Evolutionary conservation across 441 rosid genomes (phyloP), one percentile per base, ranked within the genome.

Genomic region (Raphanus hybrid): DNA sequence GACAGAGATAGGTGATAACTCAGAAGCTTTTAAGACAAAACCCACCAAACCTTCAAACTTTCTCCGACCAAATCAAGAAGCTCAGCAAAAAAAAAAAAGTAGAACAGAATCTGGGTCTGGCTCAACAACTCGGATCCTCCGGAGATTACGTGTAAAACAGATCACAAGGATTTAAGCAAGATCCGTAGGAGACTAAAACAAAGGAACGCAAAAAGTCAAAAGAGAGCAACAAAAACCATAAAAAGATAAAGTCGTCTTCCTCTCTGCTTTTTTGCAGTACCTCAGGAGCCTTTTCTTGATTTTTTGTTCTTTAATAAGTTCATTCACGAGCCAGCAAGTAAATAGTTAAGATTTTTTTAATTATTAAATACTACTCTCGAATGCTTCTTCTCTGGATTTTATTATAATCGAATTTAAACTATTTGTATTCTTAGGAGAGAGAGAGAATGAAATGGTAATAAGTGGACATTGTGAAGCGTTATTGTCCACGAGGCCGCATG

Each of bases 401-500:
- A 43, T 43, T 43, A 11, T 7, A 6, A 4, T 43, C 50, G 68
- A 74, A 52, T 73, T 76, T 85, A 82, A 5, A 48, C 62, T 50
- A 60, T 14, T 54, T 65, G 80, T 77, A 8, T 45, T 6, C 11
- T 52, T 48, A 23, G 61, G 81, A 76, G 23, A 72, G 76, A 75
- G 29, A 66, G 12, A 48, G 35, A 71, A 64, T 58, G 77, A 41
- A 45, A n/a, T 39, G 11, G 60, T 75, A 67, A 71, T 67, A 76
- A 72, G 70, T 76, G 77, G 80, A 41, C 74, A 76, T 41, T 80
- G 80, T 72, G 74, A 76, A 62, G 59, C 80, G 71, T 67, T 76
- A 78, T 81, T 81, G 61, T 55, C 82, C 78, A 81, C 78, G 61
- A 78, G 78, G 81, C 70, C 41, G 78, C 79, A 81, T 70, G 76